Conservation (phyloP, 116 monocot species). For the Trichopus zeylanicus region DNA sequence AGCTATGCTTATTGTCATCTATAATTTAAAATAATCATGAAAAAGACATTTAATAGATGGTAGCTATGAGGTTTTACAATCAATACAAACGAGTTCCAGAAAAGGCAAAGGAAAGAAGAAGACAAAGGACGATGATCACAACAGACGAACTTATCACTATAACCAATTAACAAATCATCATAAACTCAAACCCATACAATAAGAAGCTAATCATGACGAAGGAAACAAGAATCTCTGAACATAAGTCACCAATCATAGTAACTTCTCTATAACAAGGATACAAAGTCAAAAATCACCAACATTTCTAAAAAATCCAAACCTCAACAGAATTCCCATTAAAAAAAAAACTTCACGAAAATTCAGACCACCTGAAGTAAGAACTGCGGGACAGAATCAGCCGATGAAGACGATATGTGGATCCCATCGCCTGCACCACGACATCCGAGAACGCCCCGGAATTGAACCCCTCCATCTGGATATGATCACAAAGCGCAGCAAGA, state of each 20-base stretch:
- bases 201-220: not conserved
- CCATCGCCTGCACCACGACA: constrained; percentile 75
- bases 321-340: not conserved
- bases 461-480: constrained; percentile 89
- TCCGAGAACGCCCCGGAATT: constrained; percentile 76
- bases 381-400: constrained; percentile 89
- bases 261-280: not conserved
- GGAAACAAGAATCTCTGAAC: not conserved
- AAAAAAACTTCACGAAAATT: not conserved
- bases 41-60: too few relatives aligned
- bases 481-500: constrained; percentile 78
- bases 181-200: not conserved
- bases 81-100: too few relatives aligned
- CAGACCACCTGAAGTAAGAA: constrained; percentile 73
- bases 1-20: not conserved
- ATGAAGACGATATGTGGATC: constrained; percentile 75
- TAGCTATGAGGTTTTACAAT: too few relatives aligned
- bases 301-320: not conserved
- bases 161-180: too few relatives aligned
- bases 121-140: too few relatives aligned
- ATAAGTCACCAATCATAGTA: not conserved
- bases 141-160: too few relatives aligned
- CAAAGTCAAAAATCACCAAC: not conserved
- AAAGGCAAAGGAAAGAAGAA: too few relatives aligned
- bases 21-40: not conserved